phyloP scores from a whole-genome alignment of 2,329 filamentous ascomycete genomes.

The Apiospora marii region DNA sequence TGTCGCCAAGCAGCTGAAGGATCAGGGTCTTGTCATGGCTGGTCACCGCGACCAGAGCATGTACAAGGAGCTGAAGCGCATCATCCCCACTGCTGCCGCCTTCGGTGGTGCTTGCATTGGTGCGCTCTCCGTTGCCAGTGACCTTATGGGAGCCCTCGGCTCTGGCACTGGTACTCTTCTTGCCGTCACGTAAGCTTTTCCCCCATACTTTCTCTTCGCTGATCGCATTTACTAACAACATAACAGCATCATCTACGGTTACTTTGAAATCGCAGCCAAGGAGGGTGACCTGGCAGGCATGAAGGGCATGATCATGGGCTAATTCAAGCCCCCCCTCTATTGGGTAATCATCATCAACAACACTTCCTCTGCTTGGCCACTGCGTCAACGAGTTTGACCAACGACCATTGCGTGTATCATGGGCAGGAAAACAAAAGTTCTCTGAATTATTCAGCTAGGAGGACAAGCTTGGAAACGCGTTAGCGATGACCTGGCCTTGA shows the following conservation, averaged over 20 bases:
- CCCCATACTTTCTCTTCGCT: background rate
- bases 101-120: conserved; percentile 99
- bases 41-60: conserved; percentile 99
- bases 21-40: conserved; percentile 99
- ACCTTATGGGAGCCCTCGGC: conserved; percentile 94
- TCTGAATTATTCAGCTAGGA: conserved; percentile 21
- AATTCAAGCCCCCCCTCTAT: conserved; percentile 39
- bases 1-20: conserved; percentile 99
- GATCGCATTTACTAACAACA: conserved; percentile 35
- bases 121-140: conserved; percentile 92
- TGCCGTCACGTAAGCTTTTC: conserved; percentile 87
- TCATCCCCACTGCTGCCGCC: conserved; percentile 96
- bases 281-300: conserved; percentile 92
- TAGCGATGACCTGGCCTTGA: conserved; percentile 22
- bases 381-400: conserved; percentile 11
- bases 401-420: conserved; percentile 25
- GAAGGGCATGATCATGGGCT: conserved; percentile 78
- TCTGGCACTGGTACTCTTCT: conserved; percentile 97
- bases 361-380: conserved; percentile 20
- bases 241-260: conserved; percentile 93
- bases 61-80: conserved; percentile 99
- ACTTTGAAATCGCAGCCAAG: conserved; percentile 99
- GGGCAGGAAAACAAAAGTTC: conserved; percentile 21
- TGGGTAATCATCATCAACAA: conserved; percentile 16
- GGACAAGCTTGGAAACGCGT: conserved; percentile 21